Evolutionary conservation across 345 rosid genomes (phyloP), one percentile per base, ranked within the genome.

Genomic region (Murraya paniculata): DNA sequence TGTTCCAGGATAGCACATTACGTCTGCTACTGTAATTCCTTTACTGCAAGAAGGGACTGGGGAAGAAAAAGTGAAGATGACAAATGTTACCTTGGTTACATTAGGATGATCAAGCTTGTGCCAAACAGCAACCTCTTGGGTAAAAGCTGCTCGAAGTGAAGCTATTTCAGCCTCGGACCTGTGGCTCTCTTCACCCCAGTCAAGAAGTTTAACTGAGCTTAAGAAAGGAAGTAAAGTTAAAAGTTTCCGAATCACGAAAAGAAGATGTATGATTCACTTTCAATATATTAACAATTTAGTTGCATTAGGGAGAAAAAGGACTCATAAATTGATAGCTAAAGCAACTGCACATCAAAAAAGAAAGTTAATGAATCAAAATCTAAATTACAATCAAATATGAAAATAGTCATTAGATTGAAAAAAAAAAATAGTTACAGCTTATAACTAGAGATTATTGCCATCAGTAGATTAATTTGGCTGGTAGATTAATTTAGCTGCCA

Each of bases 111-210:
- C 92, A 59, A 95, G 97, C 89, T 92, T 95, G 84, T 95, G 98
- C 99, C 99, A 95, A 41, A 95, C 98, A 79, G 92, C 96, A 86
- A 95, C 97, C 88, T 95, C 99, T 84, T 95, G 97, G 19, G 91
- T 84, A 85, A 93, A 92, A 75, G 94, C 94, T 58, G 98, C 90
- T 85, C 96, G 87, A 31, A 95, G 92, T 30, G 98, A 89, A 68
- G 98, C 91, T 84, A 95, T 88, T 87, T 93, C 99, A 60, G 97
- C 91, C 2, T 90, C 97, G 9, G 97, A 87, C 79, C 97, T 87
- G 81, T 93, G 97, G 27, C 98, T 94, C 71, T 93, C 99, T 90
- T 95, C 98, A 76, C 99, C 99, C 97, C 97, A 94, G 78, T 95
- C 99, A 82, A 95, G 93, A 85, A 95, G 91, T 82, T 95, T 95